Percentiles rank a stretch among this genome's conserved stretches.
Conservation (phyloP, 352 stramenopile species). For the Globisporangium canariense region DNA sequence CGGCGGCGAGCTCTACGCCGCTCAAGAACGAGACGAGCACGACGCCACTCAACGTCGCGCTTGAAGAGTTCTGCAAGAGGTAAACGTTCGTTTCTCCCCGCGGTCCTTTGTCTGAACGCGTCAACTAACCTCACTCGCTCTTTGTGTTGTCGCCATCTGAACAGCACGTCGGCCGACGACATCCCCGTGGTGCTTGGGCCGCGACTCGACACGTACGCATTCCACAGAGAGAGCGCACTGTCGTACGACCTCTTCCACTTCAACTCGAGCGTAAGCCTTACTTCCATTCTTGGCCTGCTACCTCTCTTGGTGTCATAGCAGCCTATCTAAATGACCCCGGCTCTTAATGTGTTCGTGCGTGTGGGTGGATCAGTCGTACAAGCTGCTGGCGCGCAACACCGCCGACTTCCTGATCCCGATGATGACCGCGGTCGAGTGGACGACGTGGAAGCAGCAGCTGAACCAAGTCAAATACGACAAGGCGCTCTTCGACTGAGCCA, state of each 20-base stretch:
- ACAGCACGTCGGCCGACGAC: conserved; percentile 64
- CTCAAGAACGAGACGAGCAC: conserved; percentile 30
- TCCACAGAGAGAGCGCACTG: conserved; percentile 54
- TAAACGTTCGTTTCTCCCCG: conserved; percentile 14
- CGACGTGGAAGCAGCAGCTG: conserved; percentile 81
- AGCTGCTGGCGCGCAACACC: conserved; percentile 70
- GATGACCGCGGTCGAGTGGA: conserved; percentile 82
- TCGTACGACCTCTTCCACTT: conserved; percentile 78
- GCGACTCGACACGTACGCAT: conserved; percentile 70
- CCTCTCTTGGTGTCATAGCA: not conserved
- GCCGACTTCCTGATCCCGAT: conserved; percentile 77
- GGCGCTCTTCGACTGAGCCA: conserved; percentile 68
- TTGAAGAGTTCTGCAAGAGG: conserved; percentile 79
- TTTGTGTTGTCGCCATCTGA: not conserved
- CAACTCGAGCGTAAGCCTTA: conserved; percentile 64
- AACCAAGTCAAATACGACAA: conserved; percentile 74
- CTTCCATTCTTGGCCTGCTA: not conserved
- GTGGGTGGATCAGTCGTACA: conserved; percentile 49
- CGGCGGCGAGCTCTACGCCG: conserved; percentile 44
- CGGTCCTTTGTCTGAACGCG: not conserved
- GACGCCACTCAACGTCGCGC: conserved; percentile 49
- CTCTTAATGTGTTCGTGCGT: not conserved
- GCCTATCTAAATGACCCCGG: not conserved
- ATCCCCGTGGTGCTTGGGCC: conserved; percentile 63
- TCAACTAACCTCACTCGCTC: not conserved